Percentiles rank a stretch among this genome's conserved stretches.
phyloP scores from a whole-genome alignment of 2,329 filamentous ascomycete genomes.

The Fusarium cicatricum region DNA sequence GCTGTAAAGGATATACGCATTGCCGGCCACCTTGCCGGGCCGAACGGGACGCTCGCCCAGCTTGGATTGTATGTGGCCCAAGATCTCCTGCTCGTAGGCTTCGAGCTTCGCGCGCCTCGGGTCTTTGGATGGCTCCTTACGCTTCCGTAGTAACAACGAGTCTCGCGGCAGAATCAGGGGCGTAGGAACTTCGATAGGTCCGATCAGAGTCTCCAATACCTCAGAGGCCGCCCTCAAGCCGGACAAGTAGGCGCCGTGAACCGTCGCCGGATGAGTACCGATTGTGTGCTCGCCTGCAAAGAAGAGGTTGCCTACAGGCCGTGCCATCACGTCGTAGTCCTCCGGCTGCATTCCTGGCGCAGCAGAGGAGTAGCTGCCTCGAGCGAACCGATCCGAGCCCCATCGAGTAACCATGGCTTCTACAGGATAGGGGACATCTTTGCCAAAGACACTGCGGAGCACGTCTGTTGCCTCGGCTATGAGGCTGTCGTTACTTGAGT shows the following conservation, averaged over 20 bases:
- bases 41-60: conserved; percentile 80
- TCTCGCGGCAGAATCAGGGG: conserved; percentile 78
- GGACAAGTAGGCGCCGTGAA: conserved; percentile 95
- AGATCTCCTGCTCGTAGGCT: conserved; percentile 63
- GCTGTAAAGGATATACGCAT: conserved; percentile 90
- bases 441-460: conserved; percentile 77
- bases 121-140: conserved; percentile 61
- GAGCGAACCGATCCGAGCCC: conserved; percentile 89
- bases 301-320: conserved; percentile 83
- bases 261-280: conserved; percentile 93
- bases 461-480: conserved; percentile 82
- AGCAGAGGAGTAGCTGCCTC: conserved; percentile 94
- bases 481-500: conserved; percentile 76
- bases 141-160: conserved; percentile 59
- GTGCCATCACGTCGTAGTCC: conserved; percentile 93
- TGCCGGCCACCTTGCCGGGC: conserved; percentile 77
- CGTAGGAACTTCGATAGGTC: conserved; percentile 78
- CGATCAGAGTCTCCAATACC: conserved; percentile 80
- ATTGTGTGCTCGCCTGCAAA: conserved; percentile 98
- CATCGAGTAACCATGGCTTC: conserved; percentile 93
- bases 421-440: conserved; percentile 75
- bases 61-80: conserved; percentile 58
- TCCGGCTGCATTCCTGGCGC: conserved; percentile 81
- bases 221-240: conserved; percentile 90
- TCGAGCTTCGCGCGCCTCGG: conserved; percentile 62